A percentile compares a stretch with the other conserved stretches of the same genome.
These are phyloP conservation scores for Ascochyta koolunga DNA, from an alignment of 2,329 filamentous ascomycete genomes.

Conservation along the genomic window DNA sequence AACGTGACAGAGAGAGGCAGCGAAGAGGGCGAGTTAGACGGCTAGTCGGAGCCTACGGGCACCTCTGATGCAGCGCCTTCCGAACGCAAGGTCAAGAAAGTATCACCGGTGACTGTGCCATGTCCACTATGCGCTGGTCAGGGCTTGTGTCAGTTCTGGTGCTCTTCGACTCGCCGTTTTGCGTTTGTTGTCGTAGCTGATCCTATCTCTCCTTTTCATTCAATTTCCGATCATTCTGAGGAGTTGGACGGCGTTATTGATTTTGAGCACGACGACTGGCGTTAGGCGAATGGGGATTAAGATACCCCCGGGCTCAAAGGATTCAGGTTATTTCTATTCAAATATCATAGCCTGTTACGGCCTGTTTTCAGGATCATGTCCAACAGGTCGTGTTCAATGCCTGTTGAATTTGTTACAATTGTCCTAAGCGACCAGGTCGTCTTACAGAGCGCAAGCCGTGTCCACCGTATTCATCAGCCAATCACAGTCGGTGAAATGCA, in stretches of 20 bases:
- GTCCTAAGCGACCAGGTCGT: too few relatives aligned
- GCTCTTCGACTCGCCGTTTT: neutral
- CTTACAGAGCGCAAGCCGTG: neutral
- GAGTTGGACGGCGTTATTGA: constrained; percentile 1
- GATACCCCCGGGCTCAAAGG: constrained; percentile 20
- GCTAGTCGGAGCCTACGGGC: constrained; percentile 22
- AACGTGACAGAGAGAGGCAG: constrained; percentile 42
- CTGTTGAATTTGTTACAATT: too few relatives aligned
- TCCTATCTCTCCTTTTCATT: neutral
- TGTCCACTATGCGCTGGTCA: neutral
- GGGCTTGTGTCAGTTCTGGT: constrained; percentile 3
- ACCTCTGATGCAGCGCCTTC: neutral
- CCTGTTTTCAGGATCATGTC: too few relatives aligned
- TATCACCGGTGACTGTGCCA: neutral
- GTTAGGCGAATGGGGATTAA: constrained; percentile 18
- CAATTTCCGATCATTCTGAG: neutral
- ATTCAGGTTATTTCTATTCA: constrained; percentile 9
- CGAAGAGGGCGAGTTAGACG: constrained; percentile 57
- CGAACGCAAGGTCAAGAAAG: neutral
- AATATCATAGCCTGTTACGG: neutral
- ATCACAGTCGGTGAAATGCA: neutral
- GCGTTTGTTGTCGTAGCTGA: neutral
- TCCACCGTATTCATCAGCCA: constrained; percentile 4
- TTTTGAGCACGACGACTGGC: constrained; percentile 9
- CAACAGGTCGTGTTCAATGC: too few relatives aligned